Conservation (phyloP, 2,329 filamentous ascomycete species). For the Sporothrix schenckii region DNA sequence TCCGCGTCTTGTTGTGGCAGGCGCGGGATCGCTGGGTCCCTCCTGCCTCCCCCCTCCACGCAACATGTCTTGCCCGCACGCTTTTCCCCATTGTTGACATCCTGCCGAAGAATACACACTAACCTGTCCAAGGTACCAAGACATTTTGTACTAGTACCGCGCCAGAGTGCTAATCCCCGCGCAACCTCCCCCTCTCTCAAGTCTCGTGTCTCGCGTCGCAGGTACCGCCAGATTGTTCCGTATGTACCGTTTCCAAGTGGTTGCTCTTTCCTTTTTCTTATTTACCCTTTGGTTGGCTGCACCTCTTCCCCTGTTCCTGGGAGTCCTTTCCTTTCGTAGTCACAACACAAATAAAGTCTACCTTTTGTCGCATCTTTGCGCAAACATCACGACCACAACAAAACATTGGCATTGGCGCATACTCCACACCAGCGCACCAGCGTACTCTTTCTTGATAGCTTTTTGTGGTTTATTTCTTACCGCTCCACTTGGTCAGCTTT, state of each 20-base stretch:
- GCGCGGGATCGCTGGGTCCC: slow-evolving; percentile 10
- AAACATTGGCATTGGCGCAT: neutral
- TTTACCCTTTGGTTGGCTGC: slow-evolving; percentile 15
- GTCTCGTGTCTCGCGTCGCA: neutral
- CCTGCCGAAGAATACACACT: neutral
- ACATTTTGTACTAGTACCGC: neutral
- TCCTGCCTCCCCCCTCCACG: no score
- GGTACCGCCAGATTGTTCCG: neutral
- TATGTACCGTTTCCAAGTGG: slow-evolving; percentile 1
- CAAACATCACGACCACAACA: neutral
- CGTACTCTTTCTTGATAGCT: neutral
- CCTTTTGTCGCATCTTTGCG: neutral
- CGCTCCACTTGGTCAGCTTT: neutral
- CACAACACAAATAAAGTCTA: neutral
- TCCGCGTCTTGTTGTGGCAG: slow-evolving; percentile 29
- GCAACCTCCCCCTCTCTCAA: no score
- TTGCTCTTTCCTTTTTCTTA: neutral
- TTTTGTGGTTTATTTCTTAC: neutral
- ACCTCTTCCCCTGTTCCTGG: neutral
- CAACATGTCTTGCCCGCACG: neutral
- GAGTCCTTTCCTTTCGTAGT: neutral
- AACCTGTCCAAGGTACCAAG: neutral
- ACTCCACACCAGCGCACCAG: neutral
- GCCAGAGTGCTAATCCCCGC: neutral
- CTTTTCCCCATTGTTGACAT: slow-evolving; percentile 26